A percentile compares a stretch with the other conserved stretches of the same genome.
Evolutionary conservation across 2,329 filamentous ascomycete genomes (phyloP).

Genomic region (Thelonectria blattea): DNA sequence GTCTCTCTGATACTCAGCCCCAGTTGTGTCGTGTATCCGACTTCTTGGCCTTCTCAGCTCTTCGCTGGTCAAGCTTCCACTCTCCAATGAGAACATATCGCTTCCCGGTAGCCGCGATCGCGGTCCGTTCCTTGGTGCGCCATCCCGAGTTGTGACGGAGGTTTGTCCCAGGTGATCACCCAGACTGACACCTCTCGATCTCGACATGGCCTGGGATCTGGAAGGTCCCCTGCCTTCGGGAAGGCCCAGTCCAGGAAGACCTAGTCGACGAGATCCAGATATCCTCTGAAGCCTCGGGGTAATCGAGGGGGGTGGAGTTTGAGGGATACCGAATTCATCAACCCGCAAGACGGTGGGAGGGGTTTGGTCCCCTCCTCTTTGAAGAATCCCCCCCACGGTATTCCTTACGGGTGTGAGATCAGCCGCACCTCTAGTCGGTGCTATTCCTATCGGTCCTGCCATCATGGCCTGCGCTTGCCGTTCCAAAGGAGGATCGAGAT

Average conservation of each 20-base stretch:
- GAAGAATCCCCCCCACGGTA: slow-evolving; percentile 18
- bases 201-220: slow-evolving; percentile 1
- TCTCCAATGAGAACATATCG: slow-evolving; percentile 15
- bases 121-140: slow-evolving; percentile 14
- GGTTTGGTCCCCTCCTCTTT: slow-evolving; percentile 3
- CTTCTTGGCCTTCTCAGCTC: slow-evolving; percentile 24
- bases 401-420: slow-evolving; percentile 12
- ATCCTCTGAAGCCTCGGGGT: slow-evolving; percentile 17
- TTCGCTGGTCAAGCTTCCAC: slow-evolving; percentile 18
- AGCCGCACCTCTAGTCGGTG: slow-evolving; percentile 8
- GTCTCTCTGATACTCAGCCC: slow-evolving; percentile 28
- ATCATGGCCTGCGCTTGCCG: neutral
- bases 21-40: slow-evolving; percentile 18
- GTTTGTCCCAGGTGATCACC: slow-evolving; percentile 23
- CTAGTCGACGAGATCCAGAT: neutral
- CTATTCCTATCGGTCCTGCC: neutral
- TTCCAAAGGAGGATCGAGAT: neutral
- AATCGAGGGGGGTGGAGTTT: slow-evolving; percentile 38
- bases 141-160: slow-evolving; percentile 19
- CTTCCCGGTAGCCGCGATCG: slow-evolving; percentile 19
- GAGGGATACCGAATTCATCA: slow-evolving; percentile 15
- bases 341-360: neutral
- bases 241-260: neutral
- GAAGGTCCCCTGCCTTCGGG: slow-evolving; percentile 1
- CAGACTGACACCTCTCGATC: neutral